A percentile compares a stretch with the other conserved stretches of the same genome.
These are phyloP conservation scores for Lepidium sativum DNA, from an alignment of 345 rosid species.

Conservation along the genomic window DNA sequence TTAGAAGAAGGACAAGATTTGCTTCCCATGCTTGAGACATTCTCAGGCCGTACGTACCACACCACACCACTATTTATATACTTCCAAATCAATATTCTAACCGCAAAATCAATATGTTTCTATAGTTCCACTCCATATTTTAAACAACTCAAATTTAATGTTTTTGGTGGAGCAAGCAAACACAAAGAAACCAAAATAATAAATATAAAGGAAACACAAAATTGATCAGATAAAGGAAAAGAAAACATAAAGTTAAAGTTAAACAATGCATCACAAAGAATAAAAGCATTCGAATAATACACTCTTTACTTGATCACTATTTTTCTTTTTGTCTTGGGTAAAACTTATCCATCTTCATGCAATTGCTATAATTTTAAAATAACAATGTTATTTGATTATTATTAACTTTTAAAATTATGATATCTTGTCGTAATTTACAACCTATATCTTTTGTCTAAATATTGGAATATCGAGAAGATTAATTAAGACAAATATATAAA, in stretches of 20 bases:
- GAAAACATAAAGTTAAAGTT: conserved; percentile 20
- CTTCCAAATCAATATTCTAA: background rate
- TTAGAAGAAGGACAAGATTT: no score
- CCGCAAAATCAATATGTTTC: background rate
- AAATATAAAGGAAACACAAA: conserved; percentile 39
- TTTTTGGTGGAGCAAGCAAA: background rate
- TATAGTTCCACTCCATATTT: background rate
- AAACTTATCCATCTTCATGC: background rate
- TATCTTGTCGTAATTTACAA: background rate
- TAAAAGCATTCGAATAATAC: conserved; percentile 18
- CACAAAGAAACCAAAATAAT: conserved; percentile 22
- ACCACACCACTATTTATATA: background rate
- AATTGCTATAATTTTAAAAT: no score
- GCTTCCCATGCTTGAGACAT: no score
- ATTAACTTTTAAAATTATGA: background rate
- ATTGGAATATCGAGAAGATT: conserved; percentile 1
- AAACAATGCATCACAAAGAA: conserved; percentile 11
- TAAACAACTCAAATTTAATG: background rate
- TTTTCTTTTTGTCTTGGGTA: background rate
- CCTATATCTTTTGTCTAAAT: background rate
- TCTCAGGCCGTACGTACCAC: no score
- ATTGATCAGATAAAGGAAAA: conserved; percentile 28
- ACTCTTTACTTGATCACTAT: conserved; percentile 1
- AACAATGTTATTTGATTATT: background rate
- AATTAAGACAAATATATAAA: background rate